Evolutionary conservation across 1,284 basidiomycete species (phyloP), one percentile per base, ranked within the genome.

Genomic region (Austroboletus niveus): DNA sequence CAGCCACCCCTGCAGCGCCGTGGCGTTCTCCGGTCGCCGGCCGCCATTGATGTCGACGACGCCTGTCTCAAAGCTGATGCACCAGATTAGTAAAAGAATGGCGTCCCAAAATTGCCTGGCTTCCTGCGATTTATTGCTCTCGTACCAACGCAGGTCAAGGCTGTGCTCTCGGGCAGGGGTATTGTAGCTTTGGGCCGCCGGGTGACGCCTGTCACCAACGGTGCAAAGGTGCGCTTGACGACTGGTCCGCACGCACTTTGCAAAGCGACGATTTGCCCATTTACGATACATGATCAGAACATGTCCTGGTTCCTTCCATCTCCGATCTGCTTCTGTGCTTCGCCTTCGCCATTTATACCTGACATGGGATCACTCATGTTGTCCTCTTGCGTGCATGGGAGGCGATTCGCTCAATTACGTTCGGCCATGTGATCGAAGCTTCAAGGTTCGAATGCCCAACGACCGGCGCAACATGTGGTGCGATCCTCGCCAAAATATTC

Each of bases 71-170:
- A 44, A 15, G 39, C 53, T 46, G 57, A 54, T 42, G 57, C n/a
- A 22, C 34, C 30, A 8, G 40, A 56, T 64, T 62, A 59, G 60
- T 59, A 53, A 64, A 55, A 52, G 49, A 58, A 49, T 42, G 41
- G 22, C n/a, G 43, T 48, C 51, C 61, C 47, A 63, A 50, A 45
- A 51, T 48, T 15, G 32, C 32, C 17, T 31, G 41, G 44, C 56
- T 65, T 63, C 65, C 51, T 52, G 41, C 63, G 62, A 67, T 63
- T 57, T 45, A 63, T 63, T 67, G 54, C 58, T 51, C 43, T 49
- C 29, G 49, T 34, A 46, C 44, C 30, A 14, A 41, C 24, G 32
- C 49, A 40, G 57, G 42, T 47, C 15, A 44, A 32, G 46, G 48
- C 22, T 8, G 20, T 17, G 14, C 14, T 38, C 22, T 20, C 27